Base-by-base conservation (phyloP, 441 rosid species). In the Hura crepitans region DNA sequence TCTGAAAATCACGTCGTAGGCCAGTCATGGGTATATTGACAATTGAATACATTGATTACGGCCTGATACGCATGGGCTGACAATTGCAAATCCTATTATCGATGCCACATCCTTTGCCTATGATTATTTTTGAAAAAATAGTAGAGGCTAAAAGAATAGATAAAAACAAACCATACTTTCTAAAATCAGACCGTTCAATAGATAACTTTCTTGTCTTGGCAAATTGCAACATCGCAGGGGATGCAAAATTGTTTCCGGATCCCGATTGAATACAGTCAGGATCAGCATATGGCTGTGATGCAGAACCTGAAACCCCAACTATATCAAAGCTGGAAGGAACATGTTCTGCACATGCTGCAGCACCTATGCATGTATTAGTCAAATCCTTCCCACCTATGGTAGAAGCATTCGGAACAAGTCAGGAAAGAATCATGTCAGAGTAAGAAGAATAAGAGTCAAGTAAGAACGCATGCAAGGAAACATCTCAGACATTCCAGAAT, bases 181-280 rank as follows among this genome's bases (percentile, higher is more conserved):
- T 86, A 57, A 86, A 82, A 37, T 96, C 99, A 54, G 97, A 81
- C 57, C 90, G 92, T 79, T 96, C 99, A 59, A 86, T 73, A 3
- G 97, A 91, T 74, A 96, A 81, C 80, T 93, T 96, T 83, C 98
- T 88, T 14, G 97, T 85, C 82, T 91, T 96, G 27, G 98, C 95
- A 72, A 96, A 96, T 66, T 91, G 97, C 75, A 95, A 77, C 88
- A 91, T 78, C 45, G 97, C 79, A 73, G 93, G 80, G 61, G 86
- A 80, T 14, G 80, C 82, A 80, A 85, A 84, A 79, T 78, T 86
- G 80, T 79, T 88, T 74, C 88, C 94, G 77, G 90, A 78, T 67
- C 71, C 78, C 43, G 95, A 80, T 66, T 89, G 98, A 72, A 84
- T 77, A 72, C 78, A 79, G 69, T 91, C 98, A 66, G 86, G 82